Evolutionary conservation across 352 stramenopile genomes (phyloP), one percentile per base, ranked within the genome.

Genomic region (Plasmopara halstedii): DNA sequence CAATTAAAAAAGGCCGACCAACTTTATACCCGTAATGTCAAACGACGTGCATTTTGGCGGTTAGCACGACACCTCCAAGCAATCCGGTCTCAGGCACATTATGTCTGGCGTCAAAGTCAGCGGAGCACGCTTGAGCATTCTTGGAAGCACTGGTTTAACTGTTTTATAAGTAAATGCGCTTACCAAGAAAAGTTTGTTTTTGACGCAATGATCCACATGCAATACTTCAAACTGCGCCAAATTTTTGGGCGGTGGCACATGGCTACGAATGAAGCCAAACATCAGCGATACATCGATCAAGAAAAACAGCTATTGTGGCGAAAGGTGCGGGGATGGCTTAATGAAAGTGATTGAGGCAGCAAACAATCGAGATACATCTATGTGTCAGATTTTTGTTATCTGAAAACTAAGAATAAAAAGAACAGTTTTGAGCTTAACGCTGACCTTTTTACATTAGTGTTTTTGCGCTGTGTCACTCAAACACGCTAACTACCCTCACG

Each of bases 291-390:
- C 48, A 42, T 60, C 0, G 47, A 69, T 39, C 45, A 34, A 22
- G 73, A 85, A 48, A 88, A 85, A 39, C 58, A 76, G 31, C 46
- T 62, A 26, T 39, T 85, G 10, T 85, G 73, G 76, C 48, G 61
- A 11, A 84, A 85, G 51, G 73, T 83, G 20, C 66, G 73, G 2
- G 53, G 55, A 3, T 88, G 76, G 76, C 70, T 85, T 15, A 59
- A 76, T 34, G 73, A 85, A 26, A 41, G 49, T n/a, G 26, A 37
- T 11, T 53, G 55, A 43, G 4, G n/a, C n/a, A n/a, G n/a, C n/a
- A n/a, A n/a, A n/a, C n/a, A n/a, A n/a, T n/a, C n/a, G n/a, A n/a
- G n/a, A n/a, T n/a, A n/a, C n/a, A n/a, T n/a, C n/a, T n/a, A n/a
- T n/a, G n/a, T n/a, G n/a, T n/a, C n/a, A n/a, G n/a, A n/a, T n/a